Evolutionary conservation across 140 eudicot species (phyloP).

Genomic region (Erigeron philadelphicus): DNA sequence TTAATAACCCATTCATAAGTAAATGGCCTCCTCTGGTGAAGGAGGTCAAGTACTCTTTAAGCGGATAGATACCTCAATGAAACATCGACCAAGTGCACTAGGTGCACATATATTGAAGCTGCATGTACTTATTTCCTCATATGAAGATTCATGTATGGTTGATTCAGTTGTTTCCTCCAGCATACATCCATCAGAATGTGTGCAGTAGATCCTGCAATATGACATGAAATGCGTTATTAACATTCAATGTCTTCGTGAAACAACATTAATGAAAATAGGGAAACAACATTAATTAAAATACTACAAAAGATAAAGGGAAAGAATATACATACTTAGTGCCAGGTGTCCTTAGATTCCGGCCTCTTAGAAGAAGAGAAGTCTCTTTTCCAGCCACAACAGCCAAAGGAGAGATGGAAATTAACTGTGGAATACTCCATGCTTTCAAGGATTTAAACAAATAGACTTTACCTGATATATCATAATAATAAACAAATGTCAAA

Average conservation of each 20-base stretch:
- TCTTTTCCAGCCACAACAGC: constrained; percentile 87
- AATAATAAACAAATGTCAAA: constrained; percentile 17
- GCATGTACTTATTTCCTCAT: constrained; percentile 53
- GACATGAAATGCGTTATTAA: neutral
- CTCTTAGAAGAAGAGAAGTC: constrained; percentile 60
- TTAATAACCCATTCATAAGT: neutral
- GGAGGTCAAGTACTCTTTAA: neutral
- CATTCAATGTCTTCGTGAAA: constrained; percentile 7
- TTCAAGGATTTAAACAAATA: constrained; percentile 57
- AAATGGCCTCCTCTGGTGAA: neutral
- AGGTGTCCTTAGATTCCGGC: constrained; percentile 57
- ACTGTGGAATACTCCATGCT: constrained; percentile 66
- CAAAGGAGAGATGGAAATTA: constrained; percentile 68
- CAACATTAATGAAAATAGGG: neutral
- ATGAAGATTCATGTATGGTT: constrained; percentile 33
- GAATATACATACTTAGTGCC: constrained; percentile 69
- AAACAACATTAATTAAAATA: neutral
- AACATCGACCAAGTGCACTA: constrained; percentile 67
- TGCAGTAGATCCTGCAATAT: constrained; percentile 63
- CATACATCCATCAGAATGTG: constrained; percentile 47
- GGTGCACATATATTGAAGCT: constrained; percentile 46
- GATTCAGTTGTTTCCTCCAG: constrained; percentile 39
- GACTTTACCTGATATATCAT: constrained; percentile 54
- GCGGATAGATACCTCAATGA: constrained; percentile 62
- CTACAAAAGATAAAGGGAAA: neutral